A percentile compares a stretch with the other conserved stretches of the same genome.
phyloP scores from a whole-genome alignment of 2,329 filamentous ascomycete species.

The Aureobasidium zeae region DNA sequence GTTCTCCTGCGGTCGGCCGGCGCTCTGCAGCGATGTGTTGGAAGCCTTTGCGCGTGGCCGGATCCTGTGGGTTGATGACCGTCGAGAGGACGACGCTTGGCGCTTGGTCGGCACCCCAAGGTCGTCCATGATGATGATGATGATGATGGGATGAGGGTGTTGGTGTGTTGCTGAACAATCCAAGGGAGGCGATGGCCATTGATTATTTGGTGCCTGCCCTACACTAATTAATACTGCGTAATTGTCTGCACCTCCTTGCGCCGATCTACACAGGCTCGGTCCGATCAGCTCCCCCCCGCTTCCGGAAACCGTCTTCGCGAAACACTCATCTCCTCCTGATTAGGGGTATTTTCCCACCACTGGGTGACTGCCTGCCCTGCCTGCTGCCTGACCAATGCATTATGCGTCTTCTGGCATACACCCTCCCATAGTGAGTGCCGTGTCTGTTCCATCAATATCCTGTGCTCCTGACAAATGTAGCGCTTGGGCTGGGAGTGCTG shows the following conservation, averaged over 20 bases:
- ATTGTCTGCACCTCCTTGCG: slow-evolving; percentile 1
- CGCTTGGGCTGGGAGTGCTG: too few relatives aligned
- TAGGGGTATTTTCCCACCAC: too few relatives aligned
- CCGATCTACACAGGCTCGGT: slow-evolving; percentile 8
- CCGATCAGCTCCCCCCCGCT: slow-evolving; percentile 15
- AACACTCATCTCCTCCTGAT: too few relatives aligned
- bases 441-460: too few relatives aligned
- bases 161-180: not conserved
- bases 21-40: slow-evolving; percentile 16
- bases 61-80: slow-evolving; percentile 16
- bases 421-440: too few relatives aligned
- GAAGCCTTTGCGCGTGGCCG: slow-evolving; percentile 15
- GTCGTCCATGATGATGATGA: slow-evolving; percentile 15
- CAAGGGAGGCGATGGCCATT: slow-evolving; percentile 1
- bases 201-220: too few relatives aligned
- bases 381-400: too few relatives aligned
- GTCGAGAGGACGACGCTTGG: slow-evolving; percentile 15
- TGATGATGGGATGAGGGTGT: not conserved
- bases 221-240: too few relatives aligned
- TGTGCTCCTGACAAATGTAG: too few relatives aligned
- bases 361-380: too few relatives aligned
- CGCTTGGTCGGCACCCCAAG: slow-evolving; percentile 11
- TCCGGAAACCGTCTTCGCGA: slow-evolving; percentile 10
- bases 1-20: slow-evolving; percentile 14
- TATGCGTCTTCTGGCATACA: too few relatives aligned